A percentile compares a stretch with the other conserved stretches of the same genome.
Evolutionary conservation across 495 filamentous ascomycete genomes (phyloP).

Genomic region (Platismatia glauca): DNA sequence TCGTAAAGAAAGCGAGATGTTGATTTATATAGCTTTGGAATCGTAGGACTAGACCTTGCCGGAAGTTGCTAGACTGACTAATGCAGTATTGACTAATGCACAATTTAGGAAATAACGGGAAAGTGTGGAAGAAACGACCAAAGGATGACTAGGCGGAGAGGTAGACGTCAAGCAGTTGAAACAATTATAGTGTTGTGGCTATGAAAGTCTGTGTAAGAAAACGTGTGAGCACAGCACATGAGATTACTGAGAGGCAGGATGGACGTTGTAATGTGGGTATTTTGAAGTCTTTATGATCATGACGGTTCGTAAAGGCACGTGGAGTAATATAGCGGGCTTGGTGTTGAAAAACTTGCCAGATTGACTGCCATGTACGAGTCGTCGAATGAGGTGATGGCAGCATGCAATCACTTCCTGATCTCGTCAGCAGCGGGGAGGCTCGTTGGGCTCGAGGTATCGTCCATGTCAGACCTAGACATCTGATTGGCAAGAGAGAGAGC

Average conservation of each 20-base stretch:
- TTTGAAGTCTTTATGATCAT: neutral
- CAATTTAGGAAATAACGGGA: neutral
- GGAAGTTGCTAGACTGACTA: neutral
- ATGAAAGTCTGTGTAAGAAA: neutral
- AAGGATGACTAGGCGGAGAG: neutral
- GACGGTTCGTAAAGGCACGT: neutral
- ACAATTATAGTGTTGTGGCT: neutral
- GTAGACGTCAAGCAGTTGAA: neutral
- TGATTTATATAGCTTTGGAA: constrained; percentile 15
- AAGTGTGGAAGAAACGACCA: neutral
- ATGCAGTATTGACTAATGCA: neutral
- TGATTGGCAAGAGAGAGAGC: constrained; percentile 9
- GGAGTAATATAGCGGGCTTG: neutral
- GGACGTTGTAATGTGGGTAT: neutral
- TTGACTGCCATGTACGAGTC: neutral
- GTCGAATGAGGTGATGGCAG: neutral
- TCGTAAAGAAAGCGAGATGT: constrained; percentile 5
- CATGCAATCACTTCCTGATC: constrained; percentile 1
- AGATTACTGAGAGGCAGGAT: neutral
- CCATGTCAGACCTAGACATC: neutral
- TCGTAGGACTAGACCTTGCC: constrained; percentile 5
- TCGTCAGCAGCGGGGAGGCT: constrained; percentile 12
- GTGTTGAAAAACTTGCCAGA: neutral
- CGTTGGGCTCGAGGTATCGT: neutral
- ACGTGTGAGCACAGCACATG: neutral